Evolutionary conservation across 441 rosid species (phyloP).

Genomic region (Pelargonium fulgidum): DNA sequence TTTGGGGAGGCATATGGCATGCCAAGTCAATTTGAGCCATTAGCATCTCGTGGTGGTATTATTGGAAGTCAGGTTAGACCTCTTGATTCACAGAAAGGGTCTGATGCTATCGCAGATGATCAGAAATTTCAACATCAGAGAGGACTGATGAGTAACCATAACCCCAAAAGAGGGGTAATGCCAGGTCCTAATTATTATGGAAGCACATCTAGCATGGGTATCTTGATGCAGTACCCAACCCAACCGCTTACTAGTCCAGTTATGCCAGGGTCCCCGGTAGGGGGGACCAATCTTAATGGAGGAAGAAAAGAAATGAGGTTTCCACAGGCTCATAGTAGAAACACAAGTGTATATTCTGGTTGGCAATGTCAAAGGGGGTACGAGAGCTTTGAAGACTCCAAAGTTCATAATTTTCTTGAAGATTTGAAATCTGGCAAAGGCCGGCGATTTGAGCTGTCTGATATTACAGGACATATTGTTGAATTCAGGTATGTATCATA

Average conservation of each 20-base stretch:
- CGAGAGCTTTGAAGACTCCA: conserved; percentile 35
- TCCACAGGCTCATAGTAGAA: conserved; percentile 30
- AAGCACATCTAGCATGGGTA: conserved; percentile 36
- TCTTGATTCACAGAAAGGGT: conserved; percentile 32
- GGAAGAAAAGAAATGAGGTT: conserved; percentile 32
- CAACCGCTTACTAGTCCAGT: conserved; percentile 35
- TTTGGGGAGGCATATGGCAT: conserved; percentile 34
- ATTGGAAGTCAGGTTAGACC: conserved; percentile 31
- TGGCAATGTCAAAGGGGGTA: conserved; percentile 44
- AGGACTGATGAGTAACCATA: conserved; percentile 28
- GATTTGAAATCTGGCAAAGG: conserved; percentile 63
- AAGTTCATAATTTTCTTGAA: conserved; percentile 51
- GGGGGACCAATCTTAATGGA: conserved; percentile 22
- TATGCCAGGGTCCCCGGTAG: conserved; percentile 39
- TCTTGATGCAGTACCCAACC: conserved; percentile 41
- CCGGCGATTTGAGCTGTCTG: conserved; percentile 58
- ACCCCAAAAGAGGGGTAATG: conserved; percentile 29
- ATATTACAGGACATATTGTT: conserved; percentile 59
- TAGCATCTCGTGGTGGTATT: conserved; percentile 27
- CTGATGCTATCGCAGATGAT: conserved; percentile 29
- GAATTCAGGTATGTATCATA: conserved; percentile 52
- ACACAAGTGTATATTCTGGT: conserved; percentile 35
- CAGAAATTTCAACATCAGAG: conserved; percentile 30
- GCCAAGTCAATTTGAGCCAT: conserved; percentile 34
- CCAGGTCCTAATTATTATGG: conserved; percentile 33